A percentile compares a stretch with the other conserved stretches of the same genome.
Conservation (phyloP, 208 protist genomes). For the Crithidia acanthocephali region DNA sequence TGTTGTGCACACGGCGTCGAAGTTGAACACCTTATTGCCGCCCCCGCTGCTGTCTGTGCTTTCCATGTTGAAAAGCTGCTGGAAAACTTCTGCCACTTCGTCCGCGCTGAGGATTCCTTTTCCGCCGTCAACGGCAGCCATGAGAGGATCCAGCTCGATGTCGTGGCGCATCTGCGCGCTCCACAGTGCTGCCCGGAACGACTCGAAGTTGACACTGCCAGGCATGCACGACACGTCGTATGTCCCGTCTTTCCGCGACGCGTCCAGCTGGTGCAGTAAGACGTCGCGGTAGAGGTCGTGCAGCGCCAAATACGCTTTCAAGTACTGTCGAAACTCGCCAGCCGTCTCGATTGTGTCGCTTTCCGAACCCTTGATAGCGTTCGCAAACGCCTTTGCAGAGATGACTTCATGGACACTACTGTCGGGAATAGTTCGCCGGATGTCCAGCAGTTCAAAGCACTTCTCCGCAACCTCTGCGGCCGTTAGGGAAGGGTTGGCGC, state of each 20-base stretch:
- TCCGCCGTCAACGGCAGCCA: slow-evolving; percentile 5
- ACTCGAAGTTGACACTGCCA: slow-evolving; percentile 12
- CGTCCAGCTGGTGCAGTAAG: slow-evolving; percentile 19
- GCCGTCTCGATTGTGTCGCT: slow-evolving; percentile 19
- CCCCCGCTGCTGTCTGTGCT: neutral
- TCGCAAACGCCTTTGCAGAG: slow-evolving; percentile 35
- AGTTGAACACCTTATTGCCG: slow-evolving; percentile 7
- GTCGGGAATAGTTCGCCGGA: slow-evolving; percentile 35
- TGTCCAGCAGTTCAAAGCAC: slow-evolving; percentile 36
- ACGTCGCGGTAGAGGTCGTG: slow-evolving; percentile 44
- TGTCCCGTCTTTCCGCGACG: neutral
- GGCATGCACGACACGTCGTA: slow-evolving; percentile 18
- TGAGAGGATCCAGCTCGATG: slow-evolving; percentile 23
- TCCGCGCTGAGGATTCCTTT: slow-evolving; percentile 20
- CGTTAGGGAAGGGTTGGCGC: slow-evolving; percentile 20
- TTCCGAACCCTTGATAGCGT: slow-evolving; percentile 14
- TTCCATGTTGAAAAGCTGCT: slow-evolving; percentile 15
- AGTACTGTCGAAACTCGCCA: slow-evolving; percentile 29
- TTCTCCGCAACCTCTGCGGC: slow-evolving; percentile 24
- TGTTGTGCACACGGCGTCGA: slow-evolving; percentile 26
- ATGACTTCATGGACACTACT: slow-evolving; percentile 40
- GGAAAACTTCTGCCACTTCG: slow-evolving; percentile 7
- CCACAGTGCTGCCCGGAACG: slow-evolving; percentile 17
- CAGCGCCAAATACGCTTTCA: slow-evolving; percentile 36
- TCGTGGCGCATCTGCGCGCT: slow-evolving; percentile 19